phyloP scores from a whole-genome alignment of 2,329 filamentous ascomycete genomes.

The Basipetospora chlamydospora region DNA sequence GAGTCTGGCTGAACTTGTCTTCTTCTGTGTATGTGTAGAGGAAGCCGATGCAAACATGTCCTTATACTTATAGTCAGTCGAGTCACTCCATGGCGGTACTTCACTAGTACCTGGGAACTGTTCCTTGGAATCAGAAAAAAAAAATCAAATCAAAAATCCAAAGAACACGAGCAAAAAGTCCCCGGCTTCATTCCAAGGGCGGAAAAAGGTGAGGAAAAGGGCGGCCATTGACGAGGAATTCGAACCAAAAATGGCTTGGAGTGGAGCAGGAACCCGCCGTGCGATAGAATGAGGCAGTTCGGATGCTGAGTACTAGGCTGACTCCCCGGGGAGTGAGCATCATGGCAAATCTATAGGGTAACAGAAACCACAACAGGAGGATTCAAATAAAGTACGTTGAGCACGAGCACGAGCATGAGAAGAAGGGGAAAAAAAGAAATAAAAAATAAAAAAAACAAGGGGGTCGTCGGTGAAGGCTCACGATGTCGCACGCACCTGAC shows the following conservation, averaged over 20 bases:
- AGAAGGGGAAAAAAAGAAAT: not conserved
- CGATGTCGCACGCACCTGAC: too few species aligned
- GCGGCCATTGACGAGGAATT: not conserved
- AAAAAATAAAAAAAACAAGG: conserved; percentile 1
- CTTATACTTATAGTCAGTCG: too few species aligned
- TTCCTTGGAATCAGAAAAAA: not conserved
- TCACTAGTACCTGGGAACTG: too few species aligned
- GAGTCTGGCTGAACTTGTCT: too few species aligned
- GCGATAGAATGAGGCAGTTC: too few species aligned
- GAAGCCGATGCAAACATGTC: too few species aligned
- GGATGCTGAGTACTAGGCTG: conserved; percentile 1
- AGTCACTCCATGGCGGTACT: too few species aligned
- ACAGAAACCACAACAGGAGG: not conserved
- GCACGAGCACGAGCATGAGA: too few species aligned
- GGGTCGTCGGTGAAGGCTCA: too few species aligned
- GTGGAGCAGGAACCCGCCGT: not conserved
- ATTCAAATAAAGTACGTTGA: conserved; percentile 1
- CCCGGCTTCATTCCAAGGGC: not conserved
- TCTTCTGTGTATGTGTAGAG: too few species aligned
- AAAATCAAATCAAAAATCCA: not conserved
- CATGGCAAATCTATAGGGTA: not conserved
- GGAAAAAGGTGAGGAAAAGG: not conserved
- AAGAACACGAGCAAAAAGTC: not conserved
- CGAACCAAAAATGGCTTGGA: not conserved
- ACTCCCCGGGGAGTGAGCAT: not conserved